These are phyloP conservation scores for Baorangia bicolor DNA, from an alignment of 768 basidiomycete genomes.

Conservation along the genomic window DNA sequence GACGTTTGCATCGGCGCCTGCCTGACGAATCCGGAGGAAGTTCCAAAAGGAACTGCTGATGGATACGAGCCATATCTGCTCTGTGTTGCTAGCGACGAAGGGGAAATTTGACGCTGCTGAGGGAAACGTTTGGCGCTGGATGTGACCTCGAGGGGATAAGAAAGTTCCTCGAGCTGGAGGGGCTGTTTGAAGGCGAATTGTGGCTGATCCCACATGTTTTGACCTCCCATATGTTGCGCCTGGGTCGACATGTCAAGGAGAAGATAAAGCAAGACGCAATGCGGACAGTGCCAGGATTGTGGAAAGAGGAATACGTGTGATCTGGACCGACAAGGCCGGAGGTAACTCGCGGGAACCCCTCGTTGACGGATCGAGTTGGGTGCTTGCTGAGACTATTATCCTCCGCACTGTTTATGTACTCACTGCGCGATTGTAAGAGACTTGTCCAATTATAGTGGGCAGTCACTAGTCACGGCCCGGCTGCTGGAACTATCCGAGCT, in stretches of 20 bases:
- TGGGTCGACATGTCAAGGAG: conserved; percentile 24
- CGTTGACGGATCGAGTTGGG: background rate
- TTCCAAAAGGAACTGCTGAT: conserved; percentile 10
- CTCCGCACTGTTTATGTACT: conserved; percentile 11
- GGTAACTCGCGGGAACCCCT: background rate
- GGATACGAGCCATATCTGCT: conserved; percentile 13
- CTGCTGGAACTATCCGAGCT: conserved; percentile 2
- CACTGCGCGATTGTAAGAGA: background rate
- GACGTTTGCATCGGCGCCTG: conserved; percentile 11
- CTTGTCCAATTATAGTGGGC: background rate
- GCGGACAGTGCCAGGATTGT: background rate
- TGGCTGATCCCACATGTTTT: conserved; percentile 19
- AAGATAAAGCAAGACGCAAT: background rate
- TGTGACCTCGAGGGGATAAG: conserved; percentile 17
- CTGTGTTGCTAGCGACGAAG: conserved; percentile 1
- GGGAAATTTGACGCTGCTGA: conserved; percentile 13
- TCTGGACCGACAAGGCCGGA: conserved; percentile 3
- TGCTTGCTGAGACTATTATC: background rate
- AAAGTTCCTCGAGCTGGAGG: conserved; percentile 30
- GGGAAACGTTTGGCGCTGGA: background rate
- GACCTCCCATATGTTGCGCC: conserved; percentile 8
- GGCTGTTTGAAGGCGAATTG: conserved; percentile 16
- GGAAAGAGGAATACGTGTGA: background rate
- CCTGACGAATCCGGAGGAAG: conserved; percentile 10
- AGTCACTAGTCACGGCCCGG: conserved; percentile 9